Evolutionary conservation across 2,329 filamentous ascomycete species (phyloP), one percentile per base, ranked within the genome.

Genomic region (Penicillium palitans): DNA sequence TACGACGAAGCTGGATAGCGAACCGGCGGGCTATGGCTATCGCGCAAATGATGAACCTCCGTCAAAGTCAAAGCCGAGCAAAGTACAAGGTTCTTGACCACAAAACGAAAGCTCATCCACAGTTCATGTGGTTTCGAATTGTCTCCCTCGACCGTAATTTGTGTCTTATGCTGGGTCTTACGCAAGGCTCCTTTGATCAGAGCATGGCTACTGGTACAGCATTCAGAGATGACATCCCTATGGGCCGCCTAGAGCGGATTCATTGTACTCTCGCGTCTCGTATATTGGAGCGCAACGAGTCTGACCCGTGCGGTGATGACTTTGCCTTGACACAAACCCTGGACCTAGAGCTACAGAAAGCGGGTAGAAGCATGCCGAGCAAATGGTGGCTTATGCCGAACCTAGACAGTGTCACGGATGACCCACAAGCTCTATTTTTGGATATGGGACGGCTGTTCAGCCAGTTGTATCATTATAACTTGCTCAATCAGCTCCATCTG

Each of bases 401-500:
- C 21, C 17, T 67, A 4, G 50, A 52, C 17, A 58, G 39, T 2
- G 44, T 53, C 46, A 10, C n/a, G 4, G 15, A 49, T 17, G 31
- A 35, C 7, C 44, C 47, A 48, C 50, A 21, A 25, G 57, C 35
- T 25, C 48, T 53, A 31, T 66, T 76, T 15, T 45, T 61, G 21
- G 69, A 78, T 40, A 74, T 71, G 52, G 60, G 68, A 3, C 74
- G 75, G 3, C 63, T 80, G 4, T 76, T 81, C 60, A 68, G 78
- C 4, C 83, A 85, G 57, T 74, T 85, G 27, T 76, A 76, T 9
- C 80, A 85, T 61, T 80, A 80, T 63, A 77, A 79, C 47, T 74
- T 85, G 3, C 70, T 84, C 15, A 78, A 81, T 42, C 76, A 82
- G 10, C 75, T 85, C 0, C 83, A 86, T 55, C 75, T 86, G 4